Base-by-base conservation (phyloP, 2,329 filamentous ascomycete species). In the Scopulariopsis brevicaulis region DNA sequence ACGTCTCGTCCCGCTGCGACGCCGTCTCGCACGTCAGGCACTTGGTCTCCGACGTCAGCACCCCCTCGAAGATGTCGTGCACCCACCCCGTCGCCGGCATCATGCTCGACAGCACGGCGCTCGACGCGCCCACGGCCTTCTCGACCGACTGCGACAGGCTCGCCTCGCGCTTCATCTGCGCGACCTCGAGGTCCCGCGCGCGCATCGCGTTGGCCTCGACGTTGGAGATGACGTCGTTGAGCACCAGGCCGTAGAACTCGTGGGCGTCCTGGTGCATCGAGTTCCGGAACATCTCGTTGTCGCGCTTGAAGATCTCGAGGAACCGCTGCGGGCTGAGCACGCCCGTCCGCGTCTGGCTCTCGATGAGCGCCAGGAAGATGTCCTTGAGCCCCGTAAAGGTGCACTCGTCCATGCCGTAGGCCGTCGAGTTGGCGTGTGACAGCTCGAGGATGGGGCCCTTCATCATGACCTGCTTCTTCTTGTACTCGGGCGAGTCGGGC, bases 191-290 rank as follows among this genome's bases (percentile, higher is more conserved):
- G 54, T 79, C 77, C 54, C 79, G 77, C 55, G 85, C 73, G 59
- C 83, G 80, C 65, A 83, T 86, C 28, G 91, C 87, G 65, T 92
- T 90, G n/a, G 84, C 81, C 72, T 99, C 94, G 28, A 99, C 91
- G 66, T 93, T 96, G 54, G 91, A 83, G 56, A 99, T 93, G 37
- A 99, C 89, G 68, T 96, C 89, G 70, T 99, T 99, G n/a, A 99
- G 77, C 2, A 99, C 80, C 35, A 97, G 76, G 60, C 96, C 96
- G 65, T 97, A 83, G 64, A 99, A 99, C 68, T 99, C 94, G 70
- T 99, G 94, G 1, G 94, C 94, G 69, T 99, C 94, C 69, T 99
- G 94, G 70, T 99, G 94, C 89, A 96, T 96, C 4, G 92, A 89
- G 46, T 91, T 93, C 59, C 91, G 85, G 67, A 99, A 99, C 87